These are phyloP conservation scores for Priceomyces medius DNA, from an alignment of 805 yeast species.

Conservation along the genomic window DNA sequence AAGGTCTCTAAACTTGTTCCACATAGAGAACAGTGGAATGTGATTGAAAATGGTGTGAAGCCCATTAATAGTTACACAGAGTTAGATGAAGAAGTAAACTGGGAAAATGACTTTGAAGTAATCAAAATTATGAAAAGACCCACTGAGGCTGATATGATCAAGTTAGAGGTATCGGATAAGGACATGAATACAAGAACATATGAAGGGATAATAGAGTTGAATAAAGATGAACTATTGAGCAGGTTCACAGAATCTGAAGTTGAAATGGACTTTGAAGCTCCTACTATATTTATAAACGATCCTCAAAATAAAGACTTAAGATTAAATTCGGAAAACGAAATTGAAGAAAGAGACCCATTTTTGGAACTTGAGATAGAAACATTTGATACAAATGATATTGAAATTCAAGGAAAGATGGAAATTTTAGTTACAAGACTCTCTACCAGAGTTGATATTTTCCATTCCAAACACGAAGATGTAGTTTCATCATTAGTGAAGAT, in stretches of 20 bases:
- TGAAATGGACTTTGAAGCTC: constrained; percentile 14
- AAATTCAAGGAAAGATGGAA: constrained; percentile 41
- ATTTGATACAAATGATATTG: constrained; percentile 42
- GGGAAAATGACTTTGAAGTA: constrained; percentile 34
- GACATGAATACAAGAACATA: constrained; percentile 4
- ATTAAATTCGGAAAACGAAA: constrained; percentile 4
- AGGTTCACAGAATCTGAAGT: constrained; percentile 30
- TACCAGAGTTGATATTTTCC: constrained; percentile 28
- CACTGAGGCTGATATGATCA: constrained; percentile 7
- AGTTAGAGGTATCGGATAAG: constrained; percentile 10
- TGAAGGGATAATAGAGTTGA: constrained; percentile 3
- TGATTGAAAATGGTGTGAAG: constrained; percentile 13
- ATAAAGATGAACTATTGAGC: constrained; percentile 29
- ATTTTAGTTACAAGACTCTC: constrained; percentile 32
- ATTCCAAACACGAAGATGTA: constrained; percentile 30
- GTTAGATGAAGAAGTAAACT: constrained; percentile 27
- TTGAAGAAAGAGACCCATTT: constrained; percentile 38
- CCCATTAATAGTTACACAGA: constrained; percentile 29
- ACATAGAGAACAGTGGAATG: constrained; percentile 1
- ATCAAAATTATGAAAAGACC: constrained; percentile 10
- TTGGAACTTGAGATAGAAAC: constrained; percentile 35
- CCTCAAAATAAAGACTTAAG: background rate
- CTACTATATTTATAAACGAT: constrained; percentile 3
- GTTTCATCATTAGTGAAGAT: constrained; percentile 29
- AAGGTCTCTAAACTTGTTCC: constrained; percentile 3